Conservation (phyloP, 2,329 filamentous ascomycete genomes). For the Tolypocladium nubicola region DNA sequence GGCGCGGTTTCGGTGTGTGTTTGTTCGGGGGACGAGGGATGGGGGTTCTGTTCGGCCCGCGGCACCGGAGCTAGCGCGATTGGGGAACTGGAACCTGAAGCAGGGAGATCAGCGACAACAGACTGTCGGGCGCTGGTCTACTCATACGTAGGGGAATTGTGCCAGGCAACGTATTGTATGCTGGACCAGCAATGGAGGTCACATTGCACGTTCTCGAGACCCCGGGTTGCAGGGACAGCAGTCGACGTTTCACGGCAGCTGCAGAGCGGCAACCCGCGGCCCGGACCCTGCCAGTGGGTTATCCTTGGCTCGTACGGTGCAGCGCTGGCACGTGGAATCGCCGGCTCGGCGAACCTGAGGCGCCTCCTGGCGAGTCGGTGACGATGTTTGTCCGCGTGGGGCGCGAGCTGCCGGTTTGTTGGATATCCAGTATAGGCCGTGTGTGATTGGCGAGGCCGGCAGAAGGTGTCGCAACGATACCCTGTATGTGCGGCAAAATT, state of each 20-base stretch:
- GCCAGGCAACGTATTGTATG: background rate
- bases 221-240: background rate
- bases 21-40: background rate
- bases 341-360: background rate
- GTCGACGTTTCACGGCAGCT: background rate
- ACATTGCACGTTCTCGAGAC: slow-evolving; percentile 1
- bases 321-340: background rate
- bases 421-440: background rate
- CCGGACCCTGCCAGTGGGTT: background rate
- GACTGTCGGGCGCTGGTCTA: background rate
- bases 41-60: background rate
- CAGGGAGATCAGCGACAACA: background rate
- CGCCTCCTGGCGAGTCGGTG: background rate
- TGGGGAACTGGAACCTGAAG: background rate
- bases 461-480: too few relatives aligned
- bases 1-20: too few relatives aligned
- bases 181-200: background rate
- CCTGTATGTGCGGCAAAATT: too few relatives aligned
- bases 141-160: background rate
- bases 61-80: background rate
- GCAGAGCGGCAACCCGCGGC: background rate
- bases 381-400: background rate
- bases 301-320: background rate
- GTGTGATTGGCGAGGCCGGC: background rate
- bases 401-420: background rate